phyloP scores from a whole-genome alignment of 805 yeast genomes.

The Yamadazyma takamatsuzukensis region DNA sequence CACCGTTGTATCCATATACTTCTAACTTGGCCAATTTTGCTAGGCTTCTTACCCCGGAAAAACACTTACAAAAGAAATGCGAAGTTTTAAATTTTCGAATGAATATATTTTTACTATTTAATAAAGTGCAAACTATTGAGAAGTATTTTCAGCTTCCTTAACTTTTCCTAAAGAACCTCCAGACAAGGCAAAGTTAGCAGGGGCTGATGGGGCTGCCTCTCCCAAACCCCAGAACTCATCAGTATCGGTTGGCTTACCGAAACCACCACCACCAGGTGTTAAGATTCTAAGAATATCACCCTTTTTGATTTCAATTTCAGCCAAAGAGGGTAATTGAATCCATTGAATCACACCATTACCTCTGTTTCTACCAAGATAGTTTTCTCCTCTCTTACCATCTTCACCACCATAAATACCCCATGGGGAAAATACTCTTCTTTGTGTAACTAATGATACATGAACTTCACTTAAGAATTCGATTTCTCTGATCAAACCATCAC shows the following conservation, averaged over 20 bases:
- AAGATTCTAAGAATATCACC: conserved; percentile 67
- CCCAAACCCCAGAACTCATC: conserved; percentile 14
- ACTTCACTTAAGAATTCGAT: conserved; percentile 14
- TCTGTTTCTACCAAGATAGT: conserved; percentile 28
- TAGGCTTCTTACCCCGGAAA: no score
- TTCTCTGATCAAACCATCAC: conserved; percentile 18
- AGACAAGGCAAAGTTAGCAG: conserved; percentile 3
- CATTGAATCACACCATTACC: conserved; percentile 15
- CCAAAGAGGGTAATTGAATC: conserved; percentile 52
- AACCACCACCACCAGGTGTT: conserved; percentile 89
- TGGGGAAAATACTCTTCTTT: conserved; percentile 17
- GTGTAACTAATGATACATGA: conserved; percentile 16
- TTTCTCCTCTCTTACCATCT: conserved; percentile 35
- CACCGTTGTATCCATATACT: no score
- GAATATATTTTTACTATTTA: no score
- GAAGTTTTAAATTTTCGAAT: no score
- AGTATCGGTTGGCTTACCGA: conserved; percentile 38
- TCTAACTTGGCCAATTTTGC: no score
- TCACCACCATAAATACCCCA: conserved; percentile 30
- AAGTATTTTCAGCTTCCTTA: conserved; percentile 18
- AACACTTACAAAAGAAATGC: no score
- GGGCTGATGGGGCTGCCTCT: neutral
- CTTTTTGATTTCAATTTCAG: conserved; percentile 51
- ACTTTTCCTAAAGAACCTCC: conserved; percentile 19
- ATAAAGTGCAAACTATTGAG: conserved; percentile 15